Conservation (phyloP, 768 basidiomycete species). For the Phlebiopsis gigantea region DNA sequence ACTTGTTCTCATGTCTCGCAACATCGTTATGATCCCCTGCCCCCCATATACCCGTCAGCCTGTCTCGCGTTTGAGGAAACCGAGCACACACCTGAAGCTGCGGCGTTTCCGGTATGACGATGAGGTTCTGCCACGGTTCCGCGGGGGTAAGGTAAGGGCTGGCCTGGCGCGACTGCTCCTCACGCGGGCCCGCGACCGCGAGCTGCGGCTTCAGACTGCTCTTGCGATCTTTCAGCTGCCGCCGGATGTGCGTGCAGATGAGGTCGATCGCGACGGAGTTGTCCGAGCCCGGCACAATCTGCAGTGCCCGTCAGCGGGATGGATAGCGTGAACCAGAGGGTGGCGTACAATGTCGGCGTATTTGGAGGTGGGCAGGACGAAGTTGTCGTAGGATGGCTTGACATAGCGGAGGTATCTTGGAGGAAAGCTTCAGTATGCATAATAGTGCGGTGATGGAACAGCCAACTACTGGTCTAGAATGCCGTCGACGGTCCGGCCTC, state of each 20-base stretch:
- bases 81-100: slow-evolving; percentile 63
- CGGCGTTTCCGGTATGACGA: slow-evolving; percentile 69
- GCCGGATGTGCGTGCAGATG: slow-evolving; percentile 84
- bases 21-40: slow-evolving; percentile 85
- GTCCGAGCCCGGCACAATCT: slow-evolving; percentile 95
- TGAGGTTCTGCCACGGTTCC: slow-evolving; percentile 50
- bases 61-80: not conserved
- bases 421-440: not conserved
- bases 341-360: slow-evolving; percentile 78
- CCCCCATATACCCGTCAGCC: not conserved
- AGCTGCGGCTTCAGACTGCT: slow-evolving; percentile 70
- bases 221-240: slow-evolving; percentile 76
- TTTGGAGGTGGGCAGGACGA: slow-evolving; percentile 81
- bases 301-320: not conserved
- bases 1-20: slow-evolving; percentile 66
- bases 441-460: slow-evolving; percentile 5
- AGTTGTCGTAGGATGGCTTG: slow-evolving; percentile 92
- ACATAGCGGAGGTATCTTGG: slow-evolving; percentile 87
- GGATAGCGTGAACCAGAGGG: not conserved
- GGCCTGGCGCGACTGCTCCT: slow-evolving; percentile 17
- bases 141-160: slow-evolving; percentile 17
- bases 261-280: slow-evolving; percentile 91
- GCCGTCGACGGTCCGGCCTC: slow-evolving; percentile 80
- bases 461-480: slow-evolving; percentile 76
- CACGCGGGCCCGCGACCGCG: slow-evolving; percentile 33